Conservation (phyloP, 2,329 filamentous ascomycete genomes). For the Monosporascus cannonballus region DNA sequence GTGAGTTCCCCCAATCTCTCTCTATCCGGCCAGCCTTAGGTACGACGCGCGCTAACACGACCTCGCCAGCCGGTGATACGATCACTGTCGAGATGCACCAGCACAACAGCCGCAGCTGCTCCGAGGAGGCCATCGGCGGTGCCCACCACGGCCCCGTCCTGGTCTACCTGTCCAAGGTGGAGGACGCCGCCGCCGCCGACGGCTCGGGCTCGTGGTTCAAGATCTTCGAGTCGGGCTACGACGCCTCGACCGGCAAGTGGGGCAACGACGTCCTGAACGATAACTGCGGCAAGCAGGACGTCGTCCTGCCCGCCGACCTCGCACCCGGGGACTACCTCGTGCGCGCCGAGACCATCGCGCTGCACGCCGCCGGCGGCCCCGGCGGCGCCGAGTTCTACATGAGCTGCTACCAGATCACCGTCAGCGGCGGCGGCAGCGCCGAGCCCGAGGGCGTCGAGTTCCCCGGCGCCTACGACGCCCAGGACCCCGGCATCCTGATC, state of each 20-base stretch:
- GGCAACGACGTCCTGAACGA: slow-evolving; percentile 25
- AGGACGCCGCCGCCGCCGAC: no score
- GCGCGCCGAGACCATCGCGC: slow-evolving; percentile 49
- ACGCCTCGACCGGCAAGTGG: slow-evolving; percentile 13
- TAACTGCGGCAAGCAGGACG: slow-evolving; percentile 45
- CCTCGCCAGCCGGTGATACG: no score
- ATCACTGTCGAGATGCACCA: no score
- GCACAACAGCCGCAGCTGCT: no score
- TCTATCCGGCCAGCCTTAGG: no score
- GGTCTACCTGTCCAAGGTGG: no score
- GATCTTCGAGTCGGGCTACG: slow-evolving; percentile 13
- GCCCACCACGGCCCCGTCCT: no score
- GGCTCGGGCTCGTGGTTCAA: slow-evolving; percentile 5
- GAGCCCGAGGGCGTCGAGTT: slow-evolving; percentile 40
- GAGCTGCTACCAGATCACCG: slow-evolving; percentile 49
- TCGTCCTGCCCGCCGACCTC: slow-evolving; percentile 41
- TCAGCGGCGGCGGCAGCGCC: slow-evolving; percentile 44
- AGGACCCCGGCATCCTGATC: slow-evolving; percentile 47
- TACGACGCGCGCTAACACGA: no score
- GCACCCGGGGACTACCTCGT: slow-evolving; percentile 48
- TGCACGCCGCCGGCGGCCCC: slow-evolving; percentile 38
- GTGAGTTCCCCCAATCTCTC: no score
- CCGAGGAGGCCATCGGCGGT: no score
- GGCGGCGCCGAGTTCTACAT: slow-evolving; percentile 44
- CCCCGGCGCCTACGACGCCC: slow-evolving; percentile 45